These are phyloP conservation scores for Verticillium zaregamsianum DNA, from an alignment of 2,329 filamentous ascomycete species.

Conservation along the genomic window DNA sequence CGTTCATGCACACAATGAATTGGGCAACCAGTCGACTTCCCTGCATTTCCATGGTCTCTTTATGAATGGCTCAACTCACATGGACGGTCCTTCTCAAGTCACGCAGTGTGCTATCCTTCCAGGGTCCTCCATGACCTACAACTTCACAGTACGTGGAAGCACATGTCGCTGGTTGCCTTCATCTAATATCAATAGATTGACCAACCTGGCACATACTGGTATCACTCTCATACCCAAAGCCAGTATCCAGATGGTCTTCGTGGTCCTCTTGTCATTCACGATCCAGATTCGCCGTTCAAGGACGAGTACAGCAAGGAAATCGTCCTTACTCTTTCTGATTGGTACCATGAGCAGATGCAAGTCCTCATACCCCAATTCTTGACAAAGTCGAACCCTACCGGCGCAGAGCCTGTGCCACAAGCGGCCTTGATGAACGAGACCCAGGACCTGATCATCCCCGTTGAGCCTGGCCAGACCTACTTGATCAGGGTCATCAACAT, in stretches of 20 bases:
- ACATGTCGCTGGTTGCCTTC: background rate
- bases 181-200: constrained; percentile 35
- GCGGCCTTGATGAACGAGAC: constrained; percentile 69
- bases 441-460: constrained; percentile 44
- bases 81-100: constrained; percentile 66
- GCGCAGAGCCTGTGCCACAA: constrained; percentile 63
- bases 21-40: constrained; percentile 60
- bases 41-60: constrained; percentile 70
- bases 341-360: constrained; percentile 61
- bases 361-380: constrained; percentile 44
- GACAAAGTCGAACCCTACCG: constrained; percentile 49
- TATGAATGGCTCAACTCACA: constrained; percentile 61
- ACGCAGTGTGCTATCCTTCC: constrained; percentile 65
- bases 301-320: constrained; percentile 58
- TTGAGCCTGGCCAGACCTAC: constrained; percentile 67
- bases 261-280: constrained; percentile 60
- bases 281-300: constrained; percentile 54
- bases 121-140: constrained; percentile 63
- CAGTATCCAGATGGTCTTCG: constrained; percentile 70
- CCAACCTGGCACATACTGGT: constrained; percentile 76
- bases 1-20: constrained; percentile 53
- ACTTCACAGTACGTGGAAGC: constrained; percentile 53
- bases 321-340: constrained; percentile 62
- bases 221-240: constrained; percentile 64
- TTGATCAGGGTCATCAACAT: constrained; percentile 70